Base-by-base conservation (phyloP, 352 stramenopile genomes). In the Paralagenidium karlingii region DNA sequence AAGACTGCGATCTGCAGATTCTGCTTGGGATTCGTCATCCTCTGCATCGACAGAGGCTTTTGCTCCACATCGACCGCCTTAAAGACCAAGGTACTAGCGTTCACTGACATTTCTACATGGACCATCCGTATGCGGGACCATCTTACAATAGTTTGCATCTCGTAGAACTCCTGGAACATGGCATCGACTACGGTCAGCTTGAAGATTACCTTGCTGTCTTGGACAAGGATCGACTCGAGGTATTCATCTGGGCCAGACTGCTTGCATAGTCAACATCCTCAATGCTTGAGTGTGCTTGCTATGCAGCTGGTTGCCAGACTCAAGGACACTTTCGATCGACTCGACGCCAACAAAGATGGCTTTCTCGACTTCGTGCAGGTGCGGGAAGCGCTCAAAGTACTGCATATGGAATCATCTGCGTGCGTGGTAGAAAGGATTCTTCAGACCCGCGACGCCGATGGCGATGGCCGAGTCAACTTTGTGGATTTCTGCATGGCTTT, bases 181-280 rank as follows among this genome's bases (percentile, higher is more conserved):
- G 68, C 0, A 42, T 85, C 12, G 67, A 81, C 51, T 85, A 78
- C 38, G 64, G 54, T 1, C 70, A 88, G 38, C 53, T 88, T 20
- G 41, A 79, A 48, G 71, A 89, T 44, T 87, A 87, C 39, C 40
- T 87, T 13, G 65, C 69, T 0, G 63, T 87, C 12, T 52, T 87
- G 8, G 74, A 84, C 30, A 59, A 55, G 13, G 74, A 87, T 37
- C 65, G 69, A 3, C 59, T 87, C 22, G 63, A 66, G 8, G 57
- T 80, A n/a, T n/a, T n/a, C n/a, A n/a, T n/a, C n/a, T n/a, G 29
- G 8, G n/a, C 26, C 11, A n/a, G 11, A n/a, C 34, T 28, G 20
- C 29, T 28, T 20, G 10, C 21, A 33, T 40, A 15, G 27, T n/a
- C n/a, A n/a, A n/a, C n/a, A n/a, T 42, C 16, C 10, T 42, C 6